Evolutionary conservation across 169 alveolate species (phyloP).

Genomic region (Plasmodium berghei): DNA sequence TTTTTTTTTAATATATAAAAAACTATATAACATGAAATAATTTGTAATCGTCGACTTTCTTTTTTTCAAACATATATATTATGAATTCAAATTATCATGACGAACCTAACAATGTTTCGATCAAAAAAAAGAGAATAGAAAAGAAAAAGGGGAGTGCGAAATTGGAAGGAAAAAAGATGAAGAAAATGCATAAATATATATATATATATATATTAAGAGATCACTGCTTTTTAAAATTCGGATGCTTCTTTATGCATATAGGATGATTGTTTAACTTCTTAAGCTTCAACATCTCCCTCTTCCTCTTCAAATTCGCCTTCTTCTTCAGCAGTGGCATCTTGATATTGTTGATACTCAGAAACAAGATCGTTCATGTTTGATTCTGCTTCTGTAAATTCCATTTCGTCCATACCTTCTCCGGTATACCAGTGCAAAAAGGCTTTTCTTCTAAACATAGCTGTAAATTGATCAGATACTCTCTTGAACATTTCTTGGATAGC

Average conservation of each 20-base stretch:
- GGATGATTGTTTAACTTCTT: not conserved
- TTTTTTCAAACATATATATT: not conserved
- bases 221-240: constrained; percentile 3
- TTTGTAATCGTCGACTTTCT: constrained; percentile 14
- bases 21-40: constrained; percentile 13
- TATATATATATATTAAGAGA: not conserved
- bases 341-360: constrained; percentile 98
- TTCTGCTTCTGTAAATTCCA: constrained; percentile 99
- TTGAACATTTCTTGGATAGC: constrained; percentile 98
- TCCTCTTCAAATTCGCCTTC: constrained; percentile 86
- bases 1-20: constrained; percentile 15
- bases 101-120: constrained; percentile 27
- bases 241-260: not conserved
- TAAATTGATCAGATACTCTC: constrained; percentile 97
- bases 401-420: constrained; percentile 99
- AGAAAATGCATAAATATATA: constrained; percentile 11
- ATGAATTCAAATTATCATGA: constrained; percentile 41
- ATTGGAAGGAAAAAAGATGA: not conserved
- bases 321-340: constrained; percentile 97
- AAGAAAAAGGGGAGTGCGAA: not conserved
- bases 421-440: constrained; percentile 99
- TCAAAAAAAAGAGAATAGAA: constrained; percentile 15
- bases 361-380: constrained; percentile 98
- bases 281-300: constrained; percentile 77
- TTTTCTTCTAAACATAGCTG: constrained; percentile 98